A percentile compares a stretch with the other conserved stretches of the same genome.
Evolutionary conservation across 352 stramenopile species (phyloP).

Genomic region (Phytophthora nicotianae): DNA sequence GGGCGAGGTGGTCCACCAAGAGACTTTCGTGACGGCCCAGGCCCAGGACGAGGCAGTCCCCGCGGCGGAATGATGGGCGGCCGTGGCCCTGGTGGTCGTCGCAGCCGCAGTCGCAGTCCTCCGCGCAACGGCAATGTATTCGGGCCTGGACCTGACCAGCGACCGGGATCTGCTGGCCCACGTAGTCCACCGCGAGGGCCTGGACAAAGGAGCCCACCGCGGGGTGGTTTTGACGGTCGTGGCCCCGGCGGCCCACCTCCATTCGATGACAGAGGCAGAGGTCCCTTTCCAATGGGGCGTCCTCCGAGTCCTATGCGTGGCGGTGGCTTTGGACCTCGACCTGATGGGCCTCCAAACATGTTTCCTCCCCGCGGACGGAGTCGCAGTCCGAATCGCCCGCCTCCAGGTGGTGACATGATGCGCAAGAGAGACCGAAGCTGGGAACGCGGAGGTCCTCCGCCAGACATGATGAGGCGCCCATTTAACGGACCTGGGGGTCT

Average conservation of each 20-base stretch:
- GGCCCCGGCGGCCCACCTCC: conserved; percentile 18
- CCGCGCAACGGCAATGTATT: conserved; percentile 33
- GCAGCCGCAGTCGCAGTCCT: conserved; percentile 33
- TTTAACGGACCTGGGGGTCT: conserved; percentile 27
- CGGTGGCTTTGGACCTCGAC: conserved; percentile 22
- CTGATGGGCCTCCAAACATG: conserved; percentile 32
- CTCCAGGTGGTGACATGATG: conserved; percentile 33
- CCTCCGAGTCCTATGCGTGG: conserved; percentile 38
- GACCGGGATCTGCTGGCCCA: conserved; percentile 14
- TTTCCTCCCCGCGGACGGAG: conserved; percentile 46
- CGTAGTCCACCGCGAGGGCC: conserved; percentile 15
- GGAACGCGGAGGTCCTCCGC: conserved; percentile 35
- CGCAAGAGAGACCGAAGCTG: conserved; percentile 50
- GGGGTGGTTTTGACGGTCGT: conserved; percentile 14
- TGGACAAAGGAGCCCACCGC: conserved; percentile 17
- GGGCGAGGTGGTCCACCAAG: conserved; percentile 25
- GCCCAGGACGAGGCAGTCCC: conserved; percentile 33
- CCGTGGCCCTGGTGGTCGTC: conserved; percentile 24
- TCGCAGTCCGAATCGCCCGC: conserved; percentile 42
- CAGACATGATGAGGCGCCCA: conserved; percentile 27
- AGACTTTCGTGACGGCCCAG: conserved; percentile 35
- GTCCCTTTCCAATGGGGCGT: conserved; percentile 20
- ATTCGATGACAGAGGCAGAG: conserved; percentile 33
- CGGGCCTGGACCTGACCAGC: conserved; percentile 14
- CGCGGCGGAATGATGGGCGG: conserved; percentile 27